phyloP scores from a whole-genome alignment of 2,329 filamentous ascomycete species.

The Beauveria pseudobassiana region DNA sequence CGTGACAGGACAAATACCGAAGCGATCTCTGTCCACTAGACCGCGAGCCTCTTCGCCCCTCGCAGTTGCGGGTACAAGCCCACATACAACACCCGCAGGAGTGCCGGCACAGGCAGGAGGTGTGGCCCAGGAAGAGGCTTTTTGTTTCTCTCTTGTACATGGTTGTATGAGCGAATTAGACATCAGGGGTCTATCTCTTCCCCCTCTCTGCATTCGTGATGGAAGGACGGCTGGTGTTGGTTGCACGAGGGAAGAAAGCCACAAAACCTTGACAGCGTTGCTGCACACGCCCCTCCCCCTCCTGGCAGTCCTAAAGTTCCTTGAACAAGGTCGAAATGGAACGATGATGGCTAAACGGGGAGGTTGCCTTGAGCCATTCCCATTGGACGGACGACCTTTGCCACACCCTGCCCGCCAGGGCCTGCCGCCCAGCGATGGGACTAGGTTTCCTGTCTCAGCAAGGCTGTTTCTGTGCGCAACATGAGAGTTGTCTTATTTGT shows the following conservation, averaged over 20 bases:
- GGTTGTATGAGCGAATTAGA: constrained; percentile 1
- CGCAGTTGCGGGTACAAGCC: background rate
- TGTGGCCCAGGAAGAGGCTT: background rate
- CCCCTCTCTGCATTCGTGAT: background rate
- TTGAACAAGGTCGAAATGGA: background rate
- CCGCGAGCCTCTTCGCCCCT: constrained; percentile 1
- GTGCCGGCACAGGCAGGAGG: background rate
- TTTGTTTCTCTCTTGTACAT: background rate
- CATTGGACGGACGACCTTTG: background rate
- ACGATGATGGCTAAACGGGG: background rate
- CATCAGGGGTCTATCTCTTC: background rate
- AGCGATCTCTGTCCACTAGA: background rate
- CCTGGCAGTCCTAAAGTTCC: background rate
- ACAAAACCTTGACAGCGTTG: background rate
- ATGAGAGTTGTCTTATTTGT: background rate
- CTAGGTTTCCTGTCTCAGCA: too few relatives aligned
- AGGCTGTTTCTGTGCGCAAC: too few relatives aligned
- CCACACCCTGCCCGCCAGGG: background rate
- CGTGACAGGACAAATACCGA: constrained; percentile 3
- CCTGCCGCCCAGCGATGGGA: too few relatives aligned
- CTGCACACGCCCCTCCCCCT: constrained; percentile 6
- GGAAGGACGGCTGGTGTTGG: constrained; percentile 4
- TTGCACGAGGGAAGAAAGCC: background rate
- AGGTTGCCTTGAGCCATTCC: background rate
- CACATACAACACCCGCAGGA: background rate